phyloP scores from a whole-genome alignment of 106 monocot genomes.

The Gastrodia elata region DNA sequence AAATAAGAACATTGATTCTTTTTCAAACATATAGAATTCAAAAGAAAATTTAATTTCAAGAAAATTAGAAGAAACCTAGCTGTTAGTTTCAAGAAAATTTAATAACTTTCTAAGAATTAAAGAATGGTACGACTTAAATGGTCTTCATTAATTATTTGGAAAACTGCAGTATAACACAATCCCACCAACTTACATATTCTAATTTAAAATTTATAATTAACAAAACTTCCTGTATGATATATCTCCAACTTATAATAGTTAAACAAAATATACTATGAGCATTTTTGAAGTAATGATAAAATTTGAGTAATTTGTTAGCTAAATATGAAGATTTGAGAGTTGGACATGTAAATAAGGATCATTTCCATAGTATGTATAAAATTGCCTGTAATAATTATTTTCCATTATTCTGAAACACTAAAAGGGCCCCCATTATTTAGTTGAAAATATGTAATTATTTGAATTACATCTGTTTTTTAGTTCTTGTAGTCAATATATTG shows the following conservation, averaged over 20 bases:
- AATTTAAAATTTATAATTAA: too few species aligned
- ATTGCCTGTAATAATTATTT: not conserved
- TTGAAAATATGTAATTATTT: not conserved
- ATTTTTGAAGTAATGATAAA: too few species aligned
- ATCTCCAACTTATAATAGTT: too few species aligned
- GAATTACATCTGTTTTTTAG: not conserved
- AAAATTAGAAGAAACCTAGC: not conserved
- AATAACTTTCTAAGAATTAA: not conserved
- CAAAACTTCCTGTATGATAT: too few species aligned
- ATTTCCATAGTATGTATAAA: too few species aligned
- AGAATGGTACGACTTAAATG: not conserved
- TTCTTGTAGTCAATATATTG: not conserved
- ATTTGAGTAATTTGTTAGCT: too few species aligned
- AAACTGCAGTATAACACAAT: too few species aligned
- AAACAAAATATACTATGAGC: too few species aligned
- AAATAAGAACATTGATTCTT: not conserved
- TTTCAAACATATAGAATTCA: not conserved
- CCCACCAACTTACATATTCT: too few species aligned
- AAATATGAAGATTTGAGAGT: too few species aligned
- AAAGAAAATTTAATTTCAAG: not conserved
- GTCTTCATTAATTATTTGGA: not conserved
- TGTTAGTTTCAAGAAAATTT: not conserved
- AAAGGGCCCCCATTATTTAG: not conserved
- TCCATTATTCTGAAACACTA: not conserved
- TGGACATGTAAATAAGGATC: too few species aligned